Percentiles rank a stretch among this genome's conserved stretches.
Evolutionary conservation across 129 eudicot genomes (phyloP).

Genomic region (Gnaphalium uliginosum): DNA sequence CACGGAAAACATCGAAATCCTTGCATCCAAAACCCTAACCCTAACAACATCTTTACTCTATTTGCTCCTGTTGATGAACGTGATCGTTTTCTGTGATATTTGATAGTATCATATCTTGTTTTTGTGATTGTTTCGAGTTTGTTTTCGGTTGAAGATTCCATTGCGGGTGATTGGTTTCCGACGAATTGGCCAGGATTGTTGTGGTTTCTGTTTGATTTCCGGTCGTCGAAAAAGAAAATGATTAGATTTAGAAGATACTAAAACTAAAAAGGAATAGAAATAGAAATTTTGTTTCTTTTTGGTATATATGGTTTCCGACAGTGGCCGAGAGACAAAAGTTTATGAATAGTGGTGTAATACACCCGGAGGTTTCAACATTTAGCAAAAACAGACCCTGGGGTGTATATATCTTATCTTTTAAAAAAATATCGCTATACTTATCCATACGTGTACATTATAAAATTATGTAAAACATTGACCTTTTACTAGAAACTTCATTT

Average conservation of each 20-base stretch:
- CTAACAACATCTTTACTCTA: conserved; percentile 48
- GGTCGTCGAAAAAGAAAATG: conserved; percentile 1
- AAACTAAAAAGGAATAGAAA: neutral
- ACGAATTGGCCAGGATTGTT: neutral
- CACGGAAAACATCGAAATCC: conserved; percentile 92
- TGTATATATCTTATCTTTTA: neutral
- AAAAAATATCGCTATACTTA: too few relatives aligned
- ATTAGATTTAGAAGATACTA: neutral
- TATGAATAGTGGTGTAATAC: neutral
- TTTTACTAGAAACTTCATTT: too few relatives aligned
- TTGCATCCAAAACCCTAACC: conserved; percentile 80
- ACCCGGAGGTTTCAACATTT: neutral
- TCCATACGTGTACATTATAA: too few relatives aligned
- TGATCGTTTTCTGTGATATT: neutral
- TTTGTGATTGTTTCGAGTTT: conserved; percentile 22
- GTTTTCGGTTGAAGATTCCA: conserved; percentile 18
- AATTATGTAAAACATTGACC: too few relatives aligned
- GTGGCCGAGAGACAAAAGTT: conserved; percentile 20
- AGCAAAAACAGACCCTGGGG: neutral
- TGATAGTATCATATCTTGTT: conserved; percentile 15
- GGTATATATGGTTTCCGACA: neutral
- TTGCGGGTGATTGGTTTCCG: neutral
- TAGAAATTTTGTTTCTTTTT: neutral
- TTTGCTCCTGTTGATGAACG: neutral
- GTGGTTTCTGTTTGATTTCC: neutral